phyloP scores from a whole-genome alignment of 371 early-diverging fungal species.

The Mucor lusitanicus region DNA sequence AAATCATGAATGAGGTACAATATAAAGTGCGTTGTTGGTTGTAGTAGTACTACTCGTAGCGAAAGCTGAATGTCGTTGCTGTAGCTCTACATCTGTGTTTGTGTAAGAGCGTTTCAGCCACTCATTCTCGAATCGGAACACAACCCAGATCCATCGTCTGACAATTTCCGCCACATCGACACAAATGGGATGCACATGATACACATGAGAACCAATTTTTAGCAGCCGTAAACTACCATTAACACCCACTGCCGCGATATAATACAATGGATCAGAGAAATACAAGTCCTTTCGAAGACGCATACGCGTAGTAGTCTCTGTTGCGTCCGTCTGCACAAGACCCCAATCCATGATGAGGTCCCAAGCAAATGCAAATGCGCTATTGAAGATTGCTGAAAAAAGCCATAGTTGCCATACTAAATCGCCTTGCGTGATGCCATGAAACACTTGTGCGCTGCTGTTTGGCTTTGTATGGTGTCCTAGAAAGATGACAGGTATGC shows the following conservation, averaged over 20 bases:
- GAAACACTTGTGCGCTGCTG: not conserved
- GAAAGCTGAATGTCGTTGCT: not conserved
- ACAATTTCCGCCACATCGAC: conserved; percentile 78
- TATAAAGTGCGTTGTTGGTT: not conserved
- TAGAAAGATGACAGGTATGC: conserved; percentile 30
- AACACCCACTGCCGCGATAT: not conserved
- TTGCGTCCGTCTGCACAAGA: conserved; percentile 45
- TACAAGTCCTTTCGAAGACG: not conserved
- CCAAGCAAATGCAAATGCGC: conserved; percentile 89
- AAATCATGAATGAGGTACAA: not conserved
- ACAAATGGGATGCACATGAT: conserved; percentile 56
- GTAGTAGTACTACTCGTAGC: too few species aligned
- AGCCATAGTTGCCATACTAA: conserved; percentile 42
- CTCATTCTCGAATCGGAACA: conserved; percentile 81
- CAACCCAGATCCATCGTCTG: conserved; percentile 88
- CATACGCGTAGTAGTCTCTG: not conserved
- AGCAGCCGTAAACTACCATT: conserved; percentile 51
- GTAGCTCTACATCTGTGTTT: not conserved
- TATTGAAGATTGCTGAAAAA: conserved; percentile 73
- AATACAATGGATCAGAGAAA: not conserved
- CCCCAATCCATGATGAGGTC: conserved; percentile 87
- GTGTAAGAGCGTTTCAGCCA: conserved; percentile 51
- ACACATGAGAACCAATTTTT: conserved; percentile 54
- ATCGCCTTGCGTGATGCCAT: not conserved
- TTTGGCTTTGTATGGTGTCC: conserved; percentile 59